phyloP scores from a whole-genome alignment of 371 early-diverging fungal species.

The Rhizopus stolonifer region DNA sequence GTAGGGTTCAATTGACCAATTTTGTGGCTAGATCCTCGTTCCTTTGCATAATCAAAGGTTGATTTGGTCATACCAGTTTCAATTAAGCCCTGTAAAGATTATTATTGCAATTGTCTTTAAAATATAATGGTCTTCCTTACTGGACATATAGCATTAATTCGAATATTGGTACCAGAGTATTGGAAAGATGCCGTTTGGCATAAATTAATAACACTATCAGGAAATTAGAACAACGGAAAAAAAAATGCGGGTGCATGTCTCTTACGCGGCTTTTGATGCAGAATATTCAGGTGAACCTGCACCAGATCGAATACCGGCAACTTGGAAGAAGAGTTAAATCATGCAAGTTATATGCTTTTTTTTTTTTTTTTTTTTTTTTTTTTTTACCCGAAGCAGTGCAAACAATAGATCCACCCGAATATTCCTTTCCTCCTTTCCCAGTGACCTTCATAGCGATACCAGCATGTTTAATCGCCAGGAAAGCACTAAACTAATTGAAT shows the following conservation, averaged over 20 bases:
- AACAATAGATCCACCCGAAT: slow-evolving; percentile 41
- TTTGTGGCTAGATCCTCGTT: slow-evolving; percentile 40
- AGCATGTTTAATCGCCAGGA: slow-evolving; percentile 47
- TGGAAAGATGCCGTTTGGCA: slow-evolving; percentile 50
- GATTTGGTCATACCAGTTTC: slow-evolving; percentile 58
- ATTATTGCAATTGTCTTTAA: background rate
- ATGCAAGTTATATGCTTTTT: background rate
- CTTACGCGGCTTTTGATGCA: slow-evolving; percentile 50
- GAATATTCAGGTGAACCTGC: slow-evolving; percentile 49
- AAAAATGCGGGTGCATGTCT: background rate
- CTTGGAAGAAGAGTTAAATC: slow-evolving; percentile 7
- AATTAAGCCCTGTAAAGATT: slow-evolving; percentile 51
- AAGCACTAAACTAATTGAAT: slow-evolving; percentile 15
- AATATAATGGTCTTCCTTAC: slow-evolving; percentile 39
- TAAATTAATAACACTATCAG: slow-evolving; percentile 56
- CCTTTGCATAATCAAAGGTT: slow-evolving; percentile 52
- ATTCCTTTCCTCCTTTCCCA: slow-evolving; percentile 32
- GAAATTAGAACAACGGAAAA: too few species aligned
- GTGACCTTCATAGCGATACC: slow-evolving; percentile 33
- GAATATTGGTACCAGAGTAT: slow-evolving; percentile 48
- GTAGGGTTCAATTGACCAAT: slow-evolving; percentile 61
- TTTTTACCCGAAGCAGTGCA: slow-evolving; percentile 39
- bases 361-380: too few species aligned
- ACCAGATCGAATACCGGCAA: slow-evolving; percentile 52
- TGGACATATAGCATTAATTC: slow-evolving; percentile 62